Conservation (phyloP, 257 asterid species). For the Ajuga chamaepitys region DNA sequence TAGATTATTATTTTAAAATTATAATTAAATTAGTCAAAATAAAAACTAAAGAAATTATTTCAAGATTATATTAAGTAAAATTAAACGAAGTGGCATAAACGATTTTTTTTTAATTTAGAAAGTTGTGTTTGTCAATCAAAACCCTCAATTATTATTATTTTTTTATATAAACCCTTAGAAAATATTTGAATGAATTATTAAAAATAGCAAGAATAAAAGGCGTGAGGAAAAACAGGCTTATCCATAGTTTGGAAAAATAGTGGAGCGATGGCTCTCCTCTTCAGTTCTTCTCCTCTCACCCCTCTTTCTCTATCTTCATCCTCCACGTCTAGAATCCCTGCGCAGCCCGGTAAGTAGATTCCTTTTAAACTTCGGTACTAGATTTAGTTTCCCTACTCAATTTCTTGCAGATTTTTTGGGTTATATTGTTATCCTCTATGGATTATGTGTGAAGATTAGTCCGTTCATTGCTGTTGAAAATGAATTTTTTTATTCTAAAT, state of each 20-base stretch:
- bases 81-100: too few species aligned
- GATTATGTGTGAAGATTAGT: neutral
- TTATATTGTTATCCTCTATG: neutral
- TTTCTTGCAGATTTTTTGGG: conserved; percentile 2
- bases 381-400: neutral
- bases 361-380: neutral
- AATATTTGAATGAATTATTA: neutral
- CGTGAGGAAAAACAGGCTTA: conserved; percentile 25
- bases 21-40: neutral
- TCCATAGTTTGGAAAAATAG: conserved; percentile 15
- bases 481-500: neutral
- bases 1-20: too few species aligned
- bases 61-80: too few species aligned
- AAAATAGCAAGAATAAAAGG: conserved; percentile 4
- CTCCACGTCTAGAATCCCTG: conserved; percentile 11
- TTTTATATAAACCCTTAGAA: too few species aligned
- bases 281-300: conserved; percentile 24
- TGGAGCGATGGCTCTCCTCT: conserved; percentile 38
- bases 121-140: too few species aligned
- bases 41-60: too few species aligned
- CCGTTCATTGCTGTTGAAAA: neutral
- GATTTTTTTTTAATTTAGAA: too few species aligned
- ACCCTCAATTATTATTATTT: too few species aligned
- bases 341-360: conserved; percentile 22
- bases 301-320: conserved; percentile 18